Evolutionary conservation across 2,329 filamentous ascomycete species (phyloP).

Genomic region (Ophiostoma montium): DNA sequence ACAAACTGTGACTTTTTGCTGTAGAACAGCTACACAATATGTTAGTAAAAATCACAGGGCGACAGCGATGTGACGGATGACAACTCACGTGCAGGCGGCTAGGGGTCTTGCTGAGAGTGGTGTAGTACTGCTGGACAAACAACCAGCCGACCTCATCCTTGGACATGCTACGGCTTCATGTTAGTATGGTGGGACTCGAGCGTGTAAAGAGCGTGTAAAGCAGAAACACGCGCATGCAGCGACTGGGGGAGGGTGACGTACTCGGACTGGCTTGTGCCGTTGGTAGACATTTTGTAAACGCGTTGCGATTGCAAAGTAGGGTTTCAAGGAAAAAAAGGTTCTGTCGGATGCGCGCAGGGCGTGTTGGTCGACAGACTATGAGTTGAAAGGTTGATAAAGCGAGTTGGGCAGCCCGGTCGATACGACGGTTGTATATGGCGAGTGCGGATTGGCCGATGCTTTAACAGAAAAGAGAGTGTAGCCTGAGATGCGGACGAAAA

Average conservation of each 20-base stretch:
- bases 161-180: conserved; percentile 33
- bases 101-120: conserved; percentile 82
- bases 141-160: conserved; percentile 99
- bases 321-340: neutral
- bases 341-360: neutral
- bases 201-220: neutral
- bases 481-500: neutral
- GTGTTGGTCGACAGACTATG: neutral
- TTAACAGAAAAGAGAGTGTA: no score
- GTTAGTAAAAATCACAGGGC: neutral
- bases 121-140: conserved; percentile 99
- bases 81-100: conserved; percentile 69
- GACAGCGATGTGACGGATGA: neutral
- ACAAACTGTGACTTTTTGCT: conserved; percentile 93
- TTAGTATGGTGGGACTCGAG: neutral
- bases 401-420: neutral
- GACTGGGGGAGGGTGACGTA: neutral
- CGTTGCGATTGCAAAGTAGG: neutral
- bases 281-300: conserved; percentile 8
- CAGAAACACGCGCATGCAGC: neutral
- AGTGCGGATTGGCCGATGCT: neutral
- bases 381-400: neutral
- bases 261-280: conserved; percentile 8
- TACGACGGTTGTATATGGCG: neutral
- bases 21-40: conserved; percentile 60